Base-by-base conservation (phyloP, 805 yeast genomes). In the Monosporozyma servazzii region DNA sequence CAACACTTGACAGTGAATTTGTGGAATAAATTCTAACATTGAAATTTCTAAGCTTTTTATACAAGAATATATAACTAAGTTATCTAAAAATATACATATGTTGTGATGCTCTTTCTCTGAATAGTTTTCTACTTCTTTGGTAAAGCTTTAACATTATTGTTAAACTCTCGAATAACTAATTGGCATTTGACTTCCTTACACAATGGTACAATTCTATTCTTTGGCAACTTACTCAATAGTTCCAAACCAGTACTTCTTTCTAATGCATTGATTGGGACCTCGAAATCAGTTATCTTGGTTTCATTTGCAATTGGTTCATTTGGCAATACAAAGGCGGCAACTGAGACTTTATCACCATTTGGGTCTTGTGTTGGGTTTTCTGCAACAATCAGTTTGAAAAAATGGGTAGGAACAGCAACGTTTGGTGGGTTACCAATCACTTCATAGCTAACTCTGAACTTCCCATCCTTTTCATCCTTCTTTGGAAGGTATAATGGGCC, bases 351-450 rank as follows among this genome's bases (percentile, higher is more conserved):
- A 36, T 66, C 68, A 10, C 9, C 17, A 4, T 21, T 21, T 3
- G 80, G 76, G 21, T 29, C 29, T 29, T 18, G 15, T n/a, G 29
- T 29, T 3, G 80, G 76, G 17, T 72, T 68, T 66, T 93, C 98
- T 8, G 93, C 97, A 46, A 93, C 87, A 51, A 93, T 72, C 53
- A 93, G 71, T 71, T 93, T 93, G 78, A 83, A 93, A 64, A 93
- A 93, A 67, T 93, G 99, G 0, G 99, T 93, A 25, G 99, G 99
- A 10, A 93, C 99, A 0, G 99, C 98, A 50, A 93, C 76, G 61
- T 80, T 87, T 48, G 99, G 98, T 10, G 99, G 99, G 60, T 88
- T 86, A 1, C 99, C 99, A 65, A 93, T 88, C 42, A 93, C 86
- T 69, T 93, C 98, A 68, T 91, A 93, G 2, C 77, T 71, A 18